A percentile compares a stretch with the other conserved stretches of the same genome.
phyloP scores from a whole-genome alignment of 2,329 filamentous ascomycete species.

The Monosporascus ibericus region DNA sequence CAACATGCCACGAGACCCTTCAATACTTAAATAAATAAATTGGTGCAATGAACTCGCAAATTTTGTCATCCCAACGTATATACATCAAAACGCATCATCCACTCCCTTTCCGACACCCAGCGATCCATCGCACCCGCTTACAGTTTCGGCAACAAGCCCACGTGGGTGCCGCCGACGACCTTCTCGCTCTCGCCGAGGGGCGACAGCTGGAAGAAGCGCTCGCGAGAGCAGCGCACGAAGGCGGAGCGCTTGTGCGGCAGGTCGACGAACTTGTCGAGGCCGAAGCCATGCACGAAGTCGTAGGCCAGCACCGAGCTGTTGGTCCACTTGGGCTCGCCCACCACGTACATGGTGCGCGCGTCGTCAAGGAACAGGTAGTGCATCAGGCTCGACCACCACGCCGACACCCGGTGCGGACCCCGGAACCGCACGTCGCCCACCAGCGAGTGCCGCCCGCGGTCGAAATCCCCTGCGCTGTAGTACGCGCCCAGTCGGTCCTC shows the following conservation, averaged over 20 bases:
- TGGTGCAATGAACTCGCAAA: too few relatives aligned
- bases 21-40: too few relatives aligned
- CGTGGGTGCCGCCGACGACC: slow-evolving; percentile 46
- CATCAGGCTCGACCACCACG: slow-evolving; percentile 57
- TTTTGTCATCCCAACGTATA: too few relatives aligned
- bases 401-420: slow-evolving; percentile 53
- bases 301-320: slow-evolving; percentile 67
- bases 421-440: slow-evolving; percentile 55
- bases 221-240: slow-evolving; percentile 57
- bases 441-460: slow-evolving; percentile 52
- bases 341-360: slow-evolving; percentile 48
- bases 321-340: slow-evolving; percentile 67
- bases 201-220: slow-evolving; percentile 64
- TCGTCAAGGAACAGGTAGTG: slow-evolving; percentile 59
- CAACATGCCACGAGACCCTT: too few relatives aligned
- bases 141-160: slow-evolving; percentile 49
- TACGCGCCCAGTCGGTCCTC: slow-evolving; percentile 52
- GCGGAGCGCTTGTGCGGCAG: slow-evolving; percentile 66
- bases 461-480: slow-evolving; percentile 49
- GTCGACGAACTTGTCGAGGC: slow-evolving; percentile 66
- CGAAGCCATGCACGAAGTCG: slow-evolving; percentile 68
- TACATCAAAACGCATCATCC: background rate
- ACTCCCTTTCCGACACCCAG: background rate
- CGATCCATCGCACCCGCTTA: slow-evolving; percentile 19
- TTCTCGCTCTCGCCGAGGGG: slow-evolving; percentile 52